A percentile compares a stretch with the other conserved stretches of the same genome.
Evolutionary conservation across 768 basidiomycete species (phyloP).

Genomic region (Macrolepiota fuliginosa): DNA sequence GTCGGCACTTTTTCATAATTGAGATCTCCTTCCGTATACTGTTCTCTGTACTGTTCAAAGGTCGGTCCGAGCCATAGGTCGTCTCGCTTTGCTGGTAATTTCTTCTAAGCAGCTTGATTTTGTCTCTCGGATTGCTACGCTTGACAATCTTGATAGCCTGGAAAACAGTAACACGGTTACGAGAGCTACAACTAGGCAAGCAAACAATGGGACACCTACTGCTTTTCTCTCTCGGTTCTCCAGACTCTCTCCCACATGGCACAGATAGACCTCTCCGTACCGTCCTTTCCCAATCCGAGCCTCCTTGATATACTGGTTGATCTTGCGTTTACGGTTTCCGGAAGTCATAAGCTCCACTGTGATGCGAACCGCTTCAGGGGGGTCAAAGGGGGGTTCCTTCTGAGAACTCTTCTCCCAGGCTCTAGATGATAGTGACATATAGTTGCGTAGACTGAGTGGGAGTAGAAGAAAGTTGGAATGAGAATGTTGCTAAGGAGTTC

Average conservation of each 20-base stretch:
- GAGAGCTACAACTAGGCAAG: neutral
- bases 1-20: constrained; percentile 85
- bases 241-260: constrained; percentile 35
- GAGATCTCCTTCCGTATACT: constrained; percentile 86
- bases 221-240: constrained; percentile 37
- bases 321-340: constrained; percentile 28
- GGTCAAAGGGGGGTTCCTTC: constrained; percentile 30
- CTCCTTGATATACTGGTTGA: constrained; percentile 70
- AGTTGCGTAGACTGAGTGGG: neutral
- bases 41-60: constrained; percentile 60
- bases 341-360: constrained; percentile 35
- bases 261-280: constrained; percentile 71
- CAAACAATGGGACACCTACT: constrained; percentile 32
- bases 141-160: constrained; percentile 73
- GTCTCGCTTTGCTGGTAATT: constrained; percentile 31
- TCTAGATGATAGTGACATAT: constrained; percentile 6
- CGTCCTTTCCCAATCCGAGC: constrained; percentile 36
- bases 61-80: constrained; percentile 14
- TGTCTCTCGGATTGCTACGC: constrained; percentile 62
- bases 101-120: constrained; percentile 52
- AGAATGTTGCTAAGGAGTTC: neutral
- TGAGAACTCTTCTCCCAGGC: constrained; percentile 3
- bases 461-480: neutral
- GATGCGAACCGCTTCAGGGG: constrained; percentile 39
- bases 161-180: neutral